Conservation (phyloP, 2,329 filamentous ascomycete genomes). For the Alternaria infectoria region DNA sequence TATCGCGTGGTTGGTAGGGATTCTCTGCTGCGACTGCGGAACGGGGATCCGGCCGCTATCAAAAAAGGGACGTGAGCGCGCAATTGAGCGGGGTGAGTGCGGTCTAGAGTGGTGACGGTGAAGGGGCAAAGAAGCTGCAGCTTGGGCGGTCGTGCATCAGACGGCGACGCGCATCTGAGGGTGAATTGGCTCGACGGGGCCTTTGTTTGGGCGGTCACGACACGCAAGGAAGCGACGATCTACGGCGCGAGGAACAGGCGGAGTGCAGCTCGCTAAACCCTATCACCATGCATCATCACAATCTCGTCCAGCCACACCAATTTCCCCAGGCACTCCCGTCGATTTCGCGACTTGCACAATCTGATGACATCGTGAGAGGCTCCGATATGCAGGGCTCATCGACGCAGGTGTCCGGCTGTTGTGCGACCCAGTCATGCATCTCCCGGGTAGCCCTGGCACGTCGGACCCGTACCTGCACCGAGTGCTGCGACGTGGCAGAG, state of each 20-base stretch:
- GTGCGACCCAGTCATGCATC: slow-evolving; percentile 1
- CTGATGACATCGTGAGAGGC: background rate
- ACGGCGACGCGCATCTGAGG: slow-evolving; percentile 13
- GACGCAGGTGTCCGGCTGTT: slow-evolving; percentile 11
- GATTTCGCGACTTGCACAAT: background rate
- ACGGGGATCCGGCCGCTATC: slow-evolving; percentile 11
- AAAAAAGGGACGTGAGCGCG: slow-evolving; percentile 1
- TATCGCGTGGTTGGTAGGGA: slow-evolving; percentile 24
- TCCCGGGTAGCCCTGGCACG: slow-evolving; percentile 3
- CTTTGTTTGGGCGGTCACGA: slow-evolving; percentile 18
- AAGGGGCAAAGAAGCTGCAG: slow-evolving; percentile 11
- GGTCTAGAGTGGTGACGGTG: background rate
- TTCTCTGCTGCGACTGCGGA: slow-evolving; percentile 14
- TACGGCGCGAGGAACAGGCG: slow-evolving; percentile 21
- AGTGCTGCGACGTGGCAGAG: slow-evolving; percentile 5
- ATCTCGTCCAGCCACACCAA: slow-evolving; percentile 10
- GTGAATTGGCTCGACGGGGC: slow-evolving; percentile 11
- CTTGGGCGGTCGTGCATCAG: slow-evolving; percentile 8
- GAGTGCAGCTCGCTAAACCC: slow-evolving; percentile 15
- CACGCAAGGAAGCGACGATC: slow-evolving; percentile 19
- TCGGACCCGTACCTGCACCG: slow-evolving; percentile 4
- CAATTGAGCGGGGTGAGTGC: slow-evolving; percentile 7
- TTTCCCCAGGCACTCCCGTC: no score
- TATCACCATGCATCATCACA: slow-evolving; percentile 21
- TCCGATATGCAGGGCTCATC: background rate